phyloP scores from a whole-genome alignment of 2,329 filamentous ascomycete genomes.

The Macroventuria anomochaeta region DNA sequence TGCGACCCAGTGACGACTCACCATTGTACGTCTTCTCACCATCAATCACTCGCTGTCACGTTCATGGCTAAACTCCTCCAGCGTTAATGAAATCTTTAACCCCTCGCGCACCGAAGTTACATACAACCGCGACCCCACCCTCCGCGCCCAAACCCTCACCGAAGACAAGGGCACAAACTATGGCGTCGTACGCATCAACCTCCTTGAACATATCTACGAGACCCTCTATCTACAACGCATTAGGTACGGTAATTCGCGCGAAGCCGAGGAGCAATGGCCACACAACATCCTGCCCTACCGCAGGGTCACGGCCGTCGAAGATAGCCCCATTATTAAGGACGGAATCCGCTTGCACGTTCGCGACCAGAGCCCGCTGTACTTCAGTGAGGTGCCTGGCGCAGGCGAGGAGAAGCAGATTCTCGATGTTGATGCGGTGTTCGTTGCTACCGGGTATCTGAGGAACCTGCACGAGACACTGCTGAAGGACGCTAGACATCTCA shows the following conservation, averaged over 20 bases:
- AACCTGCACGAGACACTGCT: conserved; percentile 81
- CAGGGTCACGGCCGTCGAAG: conserved; percentile 68
- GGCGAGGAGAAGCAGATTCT: conserved; percentile 63
- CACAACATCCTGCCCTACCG: conserved; percentile 78
- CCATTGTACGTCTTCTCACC: conserved; percentile 73
- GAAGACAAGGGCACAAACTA: conserved; percentile 90
- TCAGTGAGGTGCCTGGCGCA: conserved; percentile 46
- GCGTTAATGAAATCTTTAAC: conserved; percentile 96
- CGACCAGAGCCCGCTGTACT: conserved; percentile 52
- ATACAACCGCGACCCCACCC: conserved; percentile 69
- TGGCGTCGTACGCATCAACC: conserved; percentile 86
- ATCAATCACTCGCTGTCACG: too few relatives aligned
- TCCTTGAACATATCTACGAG: conserved; percentile 89
- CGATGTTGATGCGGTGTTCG: conserved; percentile 80
- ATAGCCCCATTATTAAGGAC: conserved; percentile 47
- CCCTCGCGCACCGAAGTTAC: conserved; percentile 81
- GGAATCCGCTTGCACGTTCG: conserved; percentile 58
- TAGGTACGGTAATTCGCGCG: conserved; percentile 60
- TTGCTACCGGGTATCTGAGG: conserved; percentile 85
- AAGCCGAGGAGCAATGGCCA: conserved; percentile 76
- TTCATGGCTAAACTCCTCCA: conserved; percentile 50
- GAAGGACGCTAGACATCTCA: conserved; percentile 66
- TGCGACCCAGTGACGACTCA: conserved; percentile 92
- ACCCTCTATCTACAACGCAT: conserved; percentile 86
- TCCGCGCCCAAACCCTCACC: conserved; percentile 67